phyloP scores from a whole-genome alignment of 768 basidiomycete genomes.

The Mycena epipterygia region DNA sequence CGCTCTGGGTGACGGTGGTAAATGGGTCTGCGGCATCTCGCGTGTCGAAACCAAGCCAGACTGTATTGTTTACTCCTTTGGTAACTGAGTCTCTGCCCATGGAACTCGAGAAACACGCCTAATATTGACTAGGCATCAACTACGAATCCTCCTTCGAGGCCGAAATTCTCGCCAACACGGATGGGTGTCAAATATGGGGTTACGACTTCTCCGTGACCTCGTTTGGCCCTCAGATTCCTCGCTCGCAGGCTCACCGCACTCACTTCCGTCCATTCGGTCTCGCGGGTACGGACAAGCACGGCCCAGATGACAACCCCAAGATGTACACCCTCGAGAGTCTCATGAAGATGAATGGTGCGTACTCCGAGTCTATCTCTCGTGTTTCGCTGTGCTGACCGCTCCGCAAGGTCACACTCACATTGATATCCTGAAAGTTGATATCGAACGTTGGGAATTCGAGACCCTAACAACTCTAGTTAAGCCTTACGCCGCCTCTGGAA shows the following conservation, averaged over 20 bases:
- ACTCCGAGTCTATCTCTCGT: background rate
- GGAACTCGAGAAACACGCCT: background rate
- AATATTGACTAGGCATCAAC: conserved; percentile 52
- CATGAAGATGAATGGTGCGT: conserved; percentile 73
- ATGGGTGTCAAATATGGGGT: conserved; percentile 71
- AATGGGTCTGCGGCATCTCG: conserved; percentile 75
- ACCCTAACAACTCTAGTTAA: conserved; percentile 63
- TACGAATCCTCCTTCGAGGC: conserved; percentile 76
- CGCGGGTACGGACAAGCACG: conserved; percentile 62
- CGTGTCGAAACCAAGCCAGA: conserved; percentile 65
- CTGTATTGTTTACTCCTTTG: conserved; percentile 75
- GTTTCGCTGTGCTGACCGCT: background rate
- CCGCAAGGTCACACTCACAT: conserved; percentile 72
- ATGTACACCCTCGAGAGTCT: conserved; percentile 75
- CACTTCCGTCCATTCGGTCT: conserved; percentile 60
- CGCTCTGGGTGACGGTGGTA: conserved; percentile 74
- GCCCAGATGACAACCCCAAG: conserved; percentile 58
- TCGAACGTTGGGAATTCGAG: conserved; percentile 78
- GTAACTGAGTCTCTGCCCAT: conserved; percentile 1
- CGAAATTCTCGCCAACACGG: conserved; percentile 63
- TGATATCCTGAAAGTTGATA: conserved; percentile 81
- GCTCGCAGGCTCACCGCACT: conserved; percentile 45
- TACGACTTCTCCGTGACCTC: conserved; percentile 66
- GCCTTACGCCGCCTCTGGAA: conserved; percentile 60
- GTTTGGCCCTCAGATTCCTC: conserved; percentile 60